A percentile compares a stretch with the other conserved stretches of the same genome.
These are phyloP conservation scores for Pyricularia pennisetigena DNA, from an alignment of 2,329 filamentous ascomycete genomes.

Conservation along the genomic window DNA sequence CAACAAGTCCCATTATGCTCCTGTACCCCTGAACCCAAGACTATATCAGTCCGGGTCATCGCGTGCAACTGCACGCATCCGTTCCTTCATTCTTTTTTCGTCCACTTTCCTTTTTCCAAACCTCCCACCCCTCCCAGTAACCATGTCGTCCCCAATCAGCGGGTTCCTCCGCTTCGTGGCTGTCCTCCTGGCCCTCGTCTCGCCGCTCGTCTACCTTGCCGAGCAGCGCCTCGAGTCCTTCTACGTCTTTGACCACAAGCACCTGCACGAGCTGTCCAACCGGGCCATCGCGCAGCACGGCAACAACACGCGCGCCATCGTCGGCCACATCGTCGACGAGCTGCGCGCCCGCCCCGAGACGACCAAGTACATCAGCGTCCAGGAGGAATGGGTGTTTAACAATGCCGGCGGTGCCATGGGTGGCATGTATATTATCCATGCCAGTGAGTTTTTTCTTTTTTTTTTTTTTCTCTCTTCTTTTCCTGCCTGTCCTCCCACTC, in stretches of 20 bases:
- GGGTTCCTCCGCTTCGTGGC: constrained; percentile 26
- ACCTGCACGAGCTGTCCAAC: constrained; percentile 59
- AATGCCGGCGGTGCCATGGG: constrained; percentile 90
- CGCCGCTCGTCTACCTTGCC: constrained; percentile 41
- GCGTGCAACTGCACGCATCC: not conserved
- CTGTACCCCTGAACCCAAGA: not conserved
- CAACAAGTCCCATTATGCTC: not conserved
- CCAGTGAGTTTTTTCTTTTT: constrained; percentile 43
- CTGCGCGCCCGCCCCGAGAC: constrained; percentile 45
- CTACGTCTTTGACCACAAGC: constrained; percentile 64
- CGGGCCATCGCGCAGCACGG: constrained; percentile 59
- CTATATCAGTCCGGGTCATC: not conserved
- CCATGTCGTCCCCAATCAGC: constrained; percentile 4
- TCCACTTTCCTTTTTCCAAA: not conserved
- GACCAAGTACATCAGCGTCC: constrained; percentile 49
- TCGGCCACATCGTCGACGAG: constrained; percentile 60
- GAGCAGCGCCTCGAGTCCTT: constrained; percentile 52
- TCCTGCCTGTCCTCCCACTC: too few relatives aligned
- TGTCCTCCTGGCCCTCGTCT: constrained; percentile 42
- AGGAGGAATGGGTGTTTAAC: constrained; percentile 86
- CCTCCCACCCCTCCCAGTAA: not conserved
- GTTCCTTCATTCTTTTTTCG: not conserved
- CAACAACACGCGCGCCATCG: constrained; percentile 62
- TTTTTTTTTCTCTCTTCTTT: not conserved
- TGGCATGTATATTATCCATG: constrained; percentile 82